Conservation (phyloP, 176 grass and related monocot genomes). For the Puya raimondii region DNA sequence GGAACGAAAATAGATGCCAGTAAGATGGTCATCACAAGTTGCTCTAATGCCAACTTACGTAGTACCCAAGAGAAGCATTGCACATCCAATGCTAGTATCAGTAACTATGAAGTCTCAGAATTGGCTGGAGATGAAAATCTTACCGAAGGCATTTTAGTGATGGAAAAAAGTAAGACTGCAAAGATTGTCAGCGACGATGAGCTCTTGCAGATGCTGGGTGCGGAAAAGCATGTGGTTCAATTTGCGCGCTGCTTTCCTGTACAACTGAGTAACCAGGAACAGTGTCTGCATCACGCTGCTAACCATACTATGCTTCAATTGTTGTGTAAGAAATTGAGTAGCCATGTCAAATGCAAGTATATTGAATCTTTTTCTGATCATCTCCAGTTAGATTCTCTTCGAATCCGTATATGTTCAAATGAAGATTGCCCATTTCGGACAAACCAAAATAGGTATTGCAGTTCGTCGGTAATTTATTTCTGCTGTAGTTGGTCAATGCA, state of each 20-base stretch:
- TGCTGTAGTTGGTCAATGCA: slow-evolving; percentile 27
- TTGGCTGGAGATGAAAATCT: neutral
- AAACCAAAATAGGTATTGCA: neutral
- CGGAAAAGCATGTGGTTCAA: slow-evolving; percentile 37
- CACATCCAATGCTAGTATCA: neutral
- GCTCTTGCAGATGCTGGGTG: slow-evolving; percentile 38
- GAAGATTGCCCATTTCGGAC: slow-evolving; percentile 20
- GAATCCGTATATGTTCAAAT: slow-evolving; percentile 17
- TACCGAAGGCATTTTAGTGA: slow-evolving; percentile 48
- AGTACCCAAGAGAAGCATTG: slow-evolving; percentile 24
- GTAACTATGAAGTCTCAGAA: slow-evolving; percentile 3
- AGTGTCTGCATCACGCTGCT: neutral
- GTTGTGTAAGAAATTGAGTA: slow-evolving; percentile 13
- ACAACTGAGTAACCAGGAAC: slow-evolving; percentile 8
- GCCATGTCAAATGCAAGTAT: slow-evolving; percentile 9
- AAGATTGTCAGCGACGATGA: slow-evolving; percentile 59
- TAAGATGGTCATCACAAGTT: slow-evolving; percentile 53
- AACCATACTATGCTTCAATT: slow-evolving; percentile 5
- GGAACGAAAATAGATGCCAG: slow-evolving; percentile 16
- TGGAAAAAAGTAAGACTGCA: slow-evolving; percentile 54
- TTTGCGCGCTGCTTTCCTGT: slow-evolving; percentile 32
- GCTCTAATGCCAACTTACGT: neutral
- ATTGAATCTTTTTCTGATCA: slow-evolving; percentile 14
- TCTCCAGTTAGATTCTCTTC: slow-evolving; percentile 19
- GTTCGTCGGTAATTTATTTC: slow-evolving; percentile 16